These are phyloP conservation scores for Neonectria neomacrospora DNA, from an alignment of 2,329 filamentous ascomycete genomes.

Conservation along the genomic window DNA sequence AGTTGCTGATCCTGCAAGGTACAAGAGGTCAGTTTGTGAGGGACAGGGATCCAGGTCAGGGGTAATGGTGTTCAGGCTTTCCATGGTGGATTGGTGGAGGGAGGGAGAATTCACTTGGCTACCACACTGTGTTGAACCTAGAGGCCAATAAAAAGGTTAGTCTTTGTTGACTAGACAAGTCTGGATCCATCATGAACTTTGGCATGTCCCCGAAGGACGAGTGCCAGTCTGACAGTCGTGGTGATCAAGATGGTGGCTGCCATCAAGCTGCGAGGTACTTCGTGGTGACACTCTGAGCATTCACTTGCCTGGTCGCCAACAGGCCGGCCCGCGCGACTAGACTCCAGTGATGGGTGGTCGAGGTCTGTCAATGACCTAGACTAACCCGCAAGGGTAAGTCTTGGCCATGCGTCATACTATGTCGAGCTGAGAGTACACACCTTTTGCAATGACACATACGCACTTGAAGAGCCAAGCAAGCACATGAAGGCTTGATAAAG, in stretches of 20 bases:
- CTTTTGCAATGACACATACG: not conserved
- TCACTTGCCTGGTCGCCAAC: conserved; percentile 3
- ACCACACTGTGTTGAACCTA: conserved; percentile 16
- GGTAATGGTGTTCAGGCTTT: conserved; percentile 31
- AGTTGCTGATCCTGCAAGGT: conserved; percentile 41
- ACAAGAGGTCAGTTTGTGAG: conserved; percentile 29
- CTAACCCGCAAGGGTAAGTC: conserved; percentile 12
- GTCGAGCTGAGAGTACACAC: not conserved
- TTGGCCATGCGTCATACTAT: conserved; percentile 12
- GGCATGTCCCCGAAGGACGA: not conserved
- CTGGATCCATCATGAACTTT: conserved; percentile 8
- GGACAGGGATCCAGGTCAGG: conserved; percentile 39
- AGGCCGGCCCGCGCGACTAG: conserved; percentile 5
- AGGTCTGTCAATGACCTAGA: not conserved
- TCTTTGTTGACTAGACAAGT: not conserved
- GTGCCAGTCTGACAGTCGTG: conserved; percentile 1
- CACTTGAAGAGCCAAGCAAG: not conserved
- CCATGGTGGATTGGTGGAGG: conserved; percentile 5
- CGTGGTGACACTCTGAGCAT: not conserved
- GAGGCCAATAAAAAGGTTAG: conserved; percentile 6
- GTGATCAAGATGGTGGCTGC: conserved; percentile 4
- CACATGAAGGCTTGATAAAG: not conserved
- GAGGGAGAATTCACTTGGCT: conserved; percentile 7
- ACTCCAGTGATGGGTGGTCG: not conserved
- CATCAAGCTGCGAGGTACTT: conserved; percentile 5